These are phyloP conservation scores for Pinus albicaulis DNA, from an alignment of 75 land plant genomes.

Conservation along the genomic window DNA sequence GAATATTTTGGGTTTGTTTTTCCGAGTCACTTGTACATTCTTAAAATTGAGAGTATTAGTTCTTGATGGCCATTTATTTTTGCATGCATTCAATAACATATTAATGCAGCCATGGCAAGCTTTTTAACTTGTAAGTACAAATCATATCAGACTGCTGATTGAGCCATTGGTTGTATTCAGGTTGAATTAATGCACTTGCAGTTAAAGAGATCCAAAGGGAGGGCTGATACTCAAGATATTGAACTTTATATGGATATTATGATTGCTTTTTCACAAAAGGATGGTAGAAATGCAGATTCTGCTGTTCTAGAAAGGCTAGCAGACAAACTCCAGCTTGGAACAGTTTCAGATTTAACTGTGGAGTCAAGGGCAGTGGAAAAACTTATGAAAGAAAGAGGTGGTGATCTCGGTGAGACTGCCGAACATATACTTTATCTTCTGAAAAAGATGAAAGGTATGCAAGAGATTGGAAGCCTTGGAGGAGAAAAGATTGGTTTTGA, in stretches of 20 bases:
- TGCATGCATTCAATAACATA: background rate
- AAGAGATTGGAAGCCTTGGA: constrained; percentile 36
- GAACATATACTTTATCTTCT: constrained; percentile 49
- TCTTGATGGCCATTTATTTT: background rate
- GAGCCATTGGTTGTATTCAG: constrained; percentile 25
- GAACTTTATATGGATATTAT: constrained; percentile 39
- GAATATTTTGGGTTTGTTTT: background rate
- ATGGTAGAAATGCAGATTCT: constrained; percentile 31
- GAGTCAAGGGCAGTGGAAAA: constrained; percentile 70
- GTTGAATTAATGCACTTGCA: constrained; percentile 82
- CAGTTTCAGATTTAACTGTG: constrained; percentile 55
- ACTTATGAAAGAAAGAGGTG: constrained; percentile 41
- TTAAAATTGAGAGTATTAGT: background rate
- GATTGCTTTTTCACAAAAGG: constrained; percentile 10
- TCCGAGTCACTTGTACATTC: background rate
- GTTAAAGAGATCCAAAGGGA: constrained; percentile 75
- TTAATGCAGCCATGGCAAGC: background rate
- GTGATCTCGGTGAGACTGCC: constrained; percentile 29
- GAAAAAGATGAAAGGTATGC: constrained; percentile 53
- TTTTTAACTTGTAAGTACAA: background rate
- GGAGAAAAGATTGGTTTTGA: constrained; percentile 24
- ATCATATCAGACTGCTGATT: no score
- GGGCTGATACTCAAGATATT: constrained; percentile 48
- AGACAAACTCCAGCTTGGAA: constrained; percentile 67
- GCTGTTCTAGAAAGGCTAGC: constrained; percentile 59